Percentiles rank a stretch among this genome's conserved stretches.
These are phyloP conservation scores for Globisporangium nagaii DNA, from an alignment of 352 stramenopile species.

Conservation along the genomic window DNA sequence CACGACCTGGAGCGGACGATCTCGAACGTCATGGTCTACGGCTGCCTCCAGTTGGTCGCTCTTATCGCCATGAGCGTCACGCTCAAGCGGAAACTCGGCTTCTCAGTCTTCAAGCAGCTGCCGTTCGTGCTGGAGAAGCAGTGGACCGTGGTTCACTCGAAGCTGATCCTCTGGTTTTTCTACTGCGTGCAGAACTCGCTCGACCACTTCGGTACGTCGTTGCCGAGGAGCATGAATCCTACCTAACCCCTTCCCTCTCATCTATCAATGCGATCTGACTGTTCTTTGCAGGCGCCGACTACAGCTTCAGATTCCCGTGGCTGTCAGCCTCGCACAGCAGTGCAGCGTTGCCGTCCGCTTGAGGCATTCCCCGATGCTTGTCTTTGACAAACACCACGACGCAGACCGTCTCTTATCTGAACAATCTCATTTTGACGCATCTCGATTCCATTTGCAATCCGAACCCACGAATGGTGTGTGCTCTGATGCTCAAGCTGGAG, in stretches of 20 bases:
- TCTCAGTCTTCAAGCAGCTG: conserved; percentile 15
- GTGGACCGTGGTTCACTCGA: conserved; percentile 17
- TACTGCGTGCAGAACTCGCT: conserved; percentile 5
- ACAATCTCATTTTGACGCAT: too few relatives aligned
- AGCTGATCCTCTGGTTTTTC: conserved; percentile 18
- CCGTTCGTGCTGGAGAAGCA: conserved; percentile 22
- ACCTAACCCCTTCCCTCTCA: too few relatives aligned
- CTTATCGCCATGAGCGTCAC: conserved; percentile 9
- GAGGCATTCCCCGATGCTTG: too few relatives aligned
- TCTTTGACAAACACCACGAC: too few relatives aligned
- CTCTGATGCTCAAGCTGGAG: too few relatives aligned
- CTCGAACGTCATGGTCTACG: conserved; percentile 16
- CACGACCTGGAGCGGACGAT: neutral
- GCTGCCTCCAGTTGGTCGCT: conserved; percentile 14
- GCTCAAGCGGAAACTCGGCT: conserved; percentile 8
- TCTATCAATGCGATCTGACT: too few relatives aligned
- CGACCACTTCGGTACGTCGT: conserved; percentile 12
- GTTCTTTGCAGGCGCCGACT: conserved; percentile 5
- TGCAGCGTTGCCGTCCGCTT: too few relatives aligned
- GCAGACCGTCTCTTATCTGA: too few relatives aligned
- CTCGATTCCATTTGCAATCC: too few relatives aligned
- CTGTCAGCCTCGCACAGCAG: too few relatives aligned
- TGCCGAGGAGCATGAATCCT: too few relatives aligned
- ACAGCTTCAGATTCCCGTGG: conserved; percentile 11
- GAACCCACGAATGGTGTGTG: too few relatives aligned